Evolutionary conservation across 768 basidiomycete genomes (phyloP).

Genomic region (Tephrocybe rancida): DNA sequence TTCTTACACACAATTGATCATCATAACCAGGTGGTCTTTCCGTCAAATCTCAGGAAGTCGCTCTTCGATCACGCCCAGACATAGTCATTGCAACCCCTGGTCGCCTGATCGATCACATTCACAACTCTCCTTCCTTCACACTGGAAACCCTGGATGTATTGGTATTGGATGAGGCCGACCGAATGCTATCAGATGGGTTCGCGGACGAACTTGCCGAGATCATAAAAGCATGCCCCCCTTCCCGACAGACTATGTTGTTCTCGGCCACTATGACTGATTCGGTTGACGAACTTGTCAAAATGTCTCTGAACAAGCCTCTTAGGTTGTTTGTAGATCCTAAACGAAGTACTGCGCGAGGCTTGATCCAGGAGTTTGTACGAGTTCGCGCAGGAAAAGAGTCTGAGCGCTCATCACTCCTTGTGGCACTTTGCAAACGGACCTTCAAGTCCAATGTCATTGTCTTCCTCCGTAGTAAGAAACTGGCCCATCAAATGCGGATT

Average conservation of each 20-base stretch:
- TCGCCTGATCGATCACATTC: conserved; percentile 95
- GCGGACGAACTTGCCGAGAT: conserved; percentile 94
- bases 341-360: conserved; percentile 78
- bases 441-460: conserved; percentile 86
- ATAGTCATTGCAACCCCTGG: conserved; percentile 97
- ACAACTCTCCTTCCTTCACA: conserved; percentile 91
- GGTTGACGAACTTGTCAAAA: conserved; percentile 89
- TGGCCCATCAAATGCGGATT: conserved; percentile 96
- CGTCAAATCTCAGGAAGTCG: conserved; percentile 86
- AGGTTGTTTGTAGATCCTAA: conserved; percentile 96
- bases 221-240: conserved; percentile 83
- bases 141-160: conserved; percentile 92
- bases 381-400: conserved; percentile 80
- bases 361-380: conserved; percentile 94
- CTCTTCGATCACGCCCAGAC: conserved; percentile 87
- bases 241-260: conserved; percentile 97
- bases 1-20: conserved; percentile 10
- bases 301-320: conserved; percentile 92
- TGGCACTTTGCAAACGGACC: conserved; percentile 84
- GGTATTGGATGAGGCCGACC: conserved; percentile 96
- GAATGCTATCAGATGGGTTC: conserved; percentile 96
- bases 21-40: conserved; percentile 78
- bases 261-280: conserved; percentile 99
- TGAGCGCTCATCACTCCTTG: conserved; percentile 76
- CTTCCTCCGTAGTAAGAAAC: conserved; percentile 95